Conservation (phyloP, 768 basidiomycete genomes). For the Rhodosporidiobolus sp. region DNA sequence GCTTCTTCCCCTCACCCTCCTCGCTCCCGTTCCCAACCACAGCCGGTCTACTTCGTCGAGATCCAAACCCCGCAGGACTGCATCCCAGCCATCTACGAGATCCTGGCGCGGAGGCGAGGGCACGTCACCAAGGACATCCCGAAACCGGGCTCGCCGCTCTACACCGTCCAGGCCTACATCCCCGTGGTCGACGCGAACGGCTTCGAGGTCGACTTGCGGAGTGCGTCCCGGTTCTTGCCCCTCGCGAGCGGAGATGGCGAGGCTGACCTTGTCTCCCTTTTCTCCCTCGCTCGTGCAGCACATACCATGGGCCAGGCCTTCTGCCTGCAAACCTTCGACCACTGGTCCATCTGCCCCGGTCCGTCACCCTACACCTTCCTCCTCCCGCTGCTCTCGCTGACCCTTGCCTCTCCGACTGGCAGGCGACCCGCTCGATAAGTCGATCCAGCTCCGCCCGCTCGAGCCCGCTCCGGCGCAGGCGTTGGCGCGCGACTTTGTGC, state of each 20-base stretch:
- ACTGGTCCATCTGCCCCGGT: conserved; percentile 99
- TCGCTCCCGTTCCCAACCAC: conserved; percentile 58
- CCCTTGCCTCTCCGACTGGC: not conserved
- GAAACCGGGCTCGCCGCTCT: conserved; percentile 94
- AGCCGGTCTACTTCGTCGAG: conserved; percentile 97
- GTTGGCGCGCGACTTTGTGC: conserved; percentile 85
- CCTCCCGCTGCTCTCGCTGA: not conserved
- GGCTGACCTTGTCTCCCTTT: not conserved
- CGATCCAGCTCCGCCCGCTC: conserved; percentile 89
- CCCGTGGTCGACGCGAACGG: conserved; percentile 98
- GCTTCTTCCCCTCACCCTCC: conserved; percentile 77
- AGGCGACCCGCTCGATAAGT: conserved; percentile 98
- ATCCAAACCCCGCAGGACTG: conserved; percentile 99
- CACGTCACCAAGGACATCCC: conserved; percentile 98
- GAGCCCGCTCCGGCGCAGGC: conserved; percentile 97
- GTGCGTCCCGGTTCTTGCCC: not conserved
- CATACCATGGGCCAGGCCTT: conserved; percentile 99
- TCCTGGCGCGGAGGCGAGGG: conserved; percentile 96
- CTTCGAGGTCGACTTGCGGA: conserved; percentile 95
- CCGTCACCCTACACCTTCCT: conserved; percentile 45
- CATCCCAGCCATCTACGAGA: conserved; percentile 96
- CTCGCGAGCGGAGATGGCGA: too few species aligned
- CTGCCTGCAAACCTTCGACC: conserved; percentile 94
- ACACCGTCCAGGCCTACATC: conserved; percentile 96
- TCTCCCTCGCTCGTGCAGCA: conserved; percentile 45